Percentiles rank a stretch among this genome's conserved stretches.
These are phyloP conservation scores for Lactifluus subvellereus DNA, from an alignment of 768 basidiomycete genomes.

Conservation along the genomic window DNA sequence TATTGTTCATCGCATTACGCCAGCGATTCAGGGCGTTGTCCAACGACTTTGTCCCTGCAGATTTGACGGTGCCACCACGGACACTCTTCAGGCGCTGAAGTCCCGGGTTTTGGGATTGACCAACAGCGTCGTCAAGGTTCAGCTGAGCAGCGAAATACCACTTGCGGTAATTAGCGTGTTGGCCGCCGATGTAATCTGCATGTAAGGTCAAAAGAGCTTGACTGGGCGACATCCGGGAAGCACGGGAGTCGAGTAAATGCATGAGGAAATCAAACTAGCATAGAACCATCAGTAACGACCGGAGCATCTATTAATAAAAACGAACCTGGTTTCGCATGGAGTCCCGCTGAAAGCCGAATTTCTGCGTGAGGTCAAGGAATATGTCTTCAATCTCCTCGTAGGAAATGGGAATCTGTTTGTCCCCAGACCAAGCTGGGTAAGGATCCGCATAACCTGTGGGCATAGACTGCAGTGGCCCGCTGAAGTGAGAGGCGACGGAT, in stretches of 20 bases:
- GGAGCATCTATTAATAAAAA: conserved; percentile 20
- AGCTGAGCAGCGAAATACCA: conserved; percentile 99
- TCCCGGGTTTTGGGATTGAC: conserved; percentile 89
- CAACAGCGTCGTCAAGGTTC: conserved; percentile 98
- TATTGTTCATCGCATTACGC: conserved; percentile 98
- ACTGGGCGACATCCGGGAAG: conserved; percentile 96
- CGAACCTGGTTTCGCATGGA: conserved; percentile 91
- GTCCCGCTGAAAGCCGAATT: conserved; percentile 97
- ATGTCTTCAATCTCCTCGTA: conserved; percentile 99
- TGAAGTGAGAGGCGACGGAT: conserved; percentile 34
- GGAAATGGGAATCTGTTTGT: conserved; percentile 91
- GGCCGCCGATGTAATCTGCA: conserved; percentile 98
- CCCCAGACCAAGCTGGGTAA: conserved; percentile 93
- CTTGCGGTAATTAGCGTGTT: conserved; percentile 98
- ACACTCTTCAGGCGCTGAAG: conserved; percentile 83
- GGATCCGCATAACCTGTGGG: conserved; percentile 44
- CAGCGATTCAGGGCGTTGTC: conserved; percentile 92
- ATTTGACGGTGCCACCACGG: conserved; percentile 51
- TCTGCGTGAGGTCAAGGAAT: conserved; percentile 94
- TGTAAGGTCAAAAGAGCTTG: conserved; percentile 95
- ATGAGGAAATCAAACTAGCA: conserved; percentile 91
- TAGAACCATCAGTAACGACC: conserved; percentile 18
- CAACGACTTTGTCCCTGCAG: conserved; percentile 68
- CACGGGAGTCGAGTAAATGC: conserved; percentile 94
- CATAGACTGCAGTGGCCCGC: conserved; percentile 21